Evolutionary conservation across 441 rosid genomes (phyloP).

Genomic region (Brassica balearica): DNA sequence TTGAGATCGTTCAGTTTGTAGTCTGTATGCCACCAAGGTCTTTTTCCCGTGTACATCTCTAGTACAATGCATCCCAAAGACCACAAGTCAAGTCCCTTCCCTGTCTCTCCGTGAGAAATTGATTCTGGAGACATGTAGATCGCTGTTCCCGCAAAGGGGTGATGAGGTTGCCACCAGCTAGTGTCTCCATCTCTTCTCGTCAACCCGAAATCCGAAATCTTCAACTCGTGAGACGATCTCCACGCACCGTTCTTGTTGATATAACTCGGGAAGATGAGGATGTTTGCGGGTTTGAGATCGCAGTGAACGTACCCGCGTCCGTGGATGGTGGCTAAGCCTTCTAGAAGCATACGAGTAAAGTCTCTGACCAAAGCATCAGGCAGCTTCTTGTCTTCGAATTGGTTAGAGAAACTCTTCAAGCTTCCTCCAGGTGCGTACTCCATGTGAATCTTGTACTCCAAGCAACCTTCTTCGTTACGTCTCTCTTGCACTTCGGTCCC

Average conservation of each 20-base stretch:
- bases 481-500: constrained; percentile 14
- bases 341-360: not conserved
- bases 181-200: constrained; percentile 15
- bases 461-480: not conserved
- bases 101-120: not conserved
- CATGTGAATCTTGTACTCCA: constrained; percentile 13
- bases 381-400: not conserved
- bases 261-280: not conserved
- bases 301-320: constrained; percentile 10
- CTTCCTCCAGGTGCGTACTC: constrained; percentile 20
- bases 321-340: not conserved
- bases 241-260: not conserved
- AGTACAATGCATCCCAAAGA: constrained; percentile 1
- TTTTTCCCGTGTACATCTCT: constrained; percentile 14
- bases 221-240: not conserved
- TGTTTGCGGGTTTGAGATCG: constrained; percentile 13
- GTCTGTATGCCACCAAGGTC: constrained; percentile 19
- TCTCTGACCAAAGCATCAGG: constrained; percentile 5
- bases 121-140: constrained; percentile 13
- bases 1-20: not conserved
- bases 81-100: constrained; percentile 7
- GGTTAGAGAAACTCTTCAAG: not conserved
- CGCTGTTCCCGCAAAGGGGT: not conserved
- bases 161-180: constrained; percentile 7
- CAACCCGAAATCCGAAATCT: constrained; percentile 17